Evolutionary conservation across 352 stramenopile species (phyloP), one percentile per base, ranked within the genome.

Genomic region (Elongisporangium senticosum): DNA sequence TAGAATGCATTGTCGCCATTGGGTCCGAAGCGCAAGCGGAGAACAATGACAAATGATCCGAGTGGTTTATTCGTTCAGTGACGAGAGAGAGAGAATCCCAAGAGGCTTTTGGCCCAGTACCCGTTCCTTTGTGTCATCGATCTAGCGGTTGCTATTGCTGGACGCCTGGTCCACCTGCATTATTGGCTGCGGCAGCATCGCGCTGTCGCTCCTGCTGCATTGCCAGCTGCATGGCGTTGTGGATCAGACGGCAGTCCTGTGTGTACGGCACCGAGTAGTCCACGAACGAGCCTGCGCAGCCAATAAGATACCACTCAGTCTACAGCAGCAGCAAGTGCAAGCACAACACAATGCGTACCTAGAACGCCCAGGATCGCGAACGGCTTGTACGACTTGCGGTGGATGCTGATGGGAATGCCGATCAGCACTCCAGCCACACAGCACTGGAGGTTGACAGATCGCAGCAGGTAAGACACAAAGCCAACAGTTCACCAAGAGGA

Each of bases 231-330:
- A 91, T 72, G 37, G 82, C 75, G 56, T 91, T 91, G 63, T 88
- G 79, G 62, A 91, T 91, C 60, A 86, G 75, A 2, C 82, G 73
- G 62, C 82, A 91, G 72, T 91, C 82, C 49, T 75, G 77, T 21
- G 82, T 91, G 71, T 93, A 93, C 53, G 83, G 83, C 48, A 89
- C 74, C 60, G 83, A 91, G 64, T 93, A 93, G 66, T 93, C 83
- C 50, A 93, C 74, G 48, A 93, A 93, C 19, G 83, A 93, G 13
- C 83, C 83, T 93, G 51, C 39, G 55, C 19, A 24, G 7, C 40
- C 15, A 28, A 39, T 23, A 64, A 51, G 5, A 62, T 17, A 51
- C 23, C 19, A 17, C 7, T 28, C 14, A 11, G 33, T 13, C 56
- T 21, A 33, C 15, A 52, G 10, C 23, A 37, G 22, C 21, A n/a